Evolutionary conservation across 1,284 basidiomycete genomes (phyloP).

Genomic region (Tilletia horrida): DNA sequence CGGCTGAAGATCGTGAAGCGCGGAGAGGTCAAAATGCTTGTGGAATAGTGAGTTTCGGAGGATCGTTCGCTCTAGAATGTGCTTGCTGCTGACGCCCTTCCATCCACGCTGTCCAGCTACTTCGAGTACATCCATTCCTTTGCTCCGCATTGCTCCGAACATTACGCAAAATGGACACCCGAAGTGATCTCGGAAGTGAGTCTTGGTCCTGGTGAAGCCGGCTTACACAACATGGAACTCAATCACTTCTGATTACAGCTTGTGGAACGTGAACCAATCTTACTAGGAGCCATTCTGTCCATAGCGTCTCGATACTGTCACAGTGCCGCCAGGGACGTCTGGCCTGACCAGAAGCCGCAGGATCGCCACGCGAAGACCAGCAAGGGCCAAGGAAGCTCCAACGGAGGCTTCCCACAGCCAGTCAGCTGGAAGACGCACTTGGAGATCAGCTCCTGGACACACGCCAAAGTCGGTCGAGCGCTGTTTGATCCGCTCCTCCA

Average conservation of each 20-base stretch:
- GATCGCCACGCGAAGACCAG: neutral
- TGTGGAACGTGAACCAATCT: conserved; percentile 33
- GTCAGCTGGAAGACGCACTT: conserved; percentile 15
- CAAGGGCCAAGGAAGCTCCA: neutral
- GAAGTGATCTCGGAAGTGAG: conserved; percentile 31
- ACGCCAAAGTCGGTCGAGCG: conserved; percentile 36
- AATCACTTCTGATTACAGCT: conserved; percentile 19
- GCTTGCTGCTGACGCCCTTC: neutral
- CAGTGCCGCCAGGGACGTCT: neutral
- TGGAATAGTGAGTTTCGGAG: conserved; percentile 28
- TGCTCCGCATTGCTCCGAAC: conserved; percentile 34
- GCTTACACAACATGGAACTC: neutral
- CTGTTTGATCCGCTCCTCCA: conserved; percentile 36
- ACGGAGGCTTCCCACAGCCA: neutral
- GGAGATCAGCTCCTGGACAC: conserved; percentile 28
- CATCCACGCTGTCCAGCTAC: conserved; percentile 21
- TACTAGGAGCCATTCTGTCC: conserved; percentile 40
- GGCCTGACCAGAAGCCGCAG: conserved; percentile 1
- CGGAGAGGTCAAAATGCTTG: conserved; percentile 33
- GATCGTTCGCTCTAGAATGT: neutral
- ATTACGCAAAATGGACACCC: conserved; percentile 32
- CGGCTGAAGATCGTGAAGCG: conserved; percentile 38
- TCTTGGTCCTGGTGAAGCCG: neutral
- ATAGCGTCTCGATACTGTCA: conserved; percentile 35
- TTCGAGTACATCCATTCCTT: conserved; percentile 37